Evolutionary conservation across 2,329 filamentous ascomycete species (phyloP).

Genomic region (Lachnellula hyalina): DNA sequence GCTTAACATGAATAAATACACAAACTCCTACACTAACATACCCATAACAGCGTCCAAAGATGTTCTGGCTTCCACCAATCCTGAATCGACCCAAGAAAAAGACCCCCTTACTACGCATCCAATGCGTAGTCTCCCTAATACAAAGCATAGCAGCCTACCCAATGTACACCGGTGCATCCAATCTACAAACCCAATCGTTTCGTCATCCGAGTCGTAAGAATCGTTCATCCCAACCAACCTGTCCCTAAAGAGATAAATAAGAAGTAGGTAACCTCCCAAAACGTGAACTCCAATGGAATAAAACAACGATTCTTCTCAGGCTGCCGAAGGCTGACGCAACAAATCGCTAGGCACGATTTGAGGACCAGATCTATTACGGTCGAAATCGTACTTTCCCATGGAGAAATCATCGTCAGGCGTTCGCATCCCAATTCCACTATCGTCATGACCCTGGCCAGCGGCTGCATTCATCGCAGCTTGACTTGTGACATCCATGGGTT

Average conservation of each 20-base stretch:
- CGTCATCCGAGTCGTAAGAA: slow-evolving; percentile 22
- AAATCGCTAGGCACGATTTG: slow-evolving; percentile 17
- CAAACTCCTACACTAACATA: not conserved
- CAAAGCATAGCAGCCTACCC: slow-evolving; percentile 6
- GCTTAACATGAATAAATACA: slow-evolving; percentile 2
- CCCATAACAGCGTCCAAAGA: not conserved
- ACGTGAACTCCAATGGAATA: slow-evolving; percentile 5
- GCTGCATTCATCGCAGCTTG: slow-evolving; percentile 43
- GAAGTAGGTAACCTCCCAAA: slow-evolving; percentile 1
- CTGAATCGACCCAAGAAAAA: not conserved
- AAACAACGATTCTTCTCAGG: slow-evolving; percentile 1
- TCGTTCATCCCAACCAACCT: slow-evolving; percentile 13
- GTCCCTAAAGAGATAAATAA: slow-evolving; percentile 16
- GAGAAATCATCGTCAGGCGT: slow-evolving; percentile 61
- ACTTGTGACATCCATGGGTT: slow-evolving; percentile 35
- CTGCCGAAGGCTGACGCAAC: slow-evolving; percentile 16
- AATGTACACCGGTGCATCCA: slow-evolving; percentile 19
- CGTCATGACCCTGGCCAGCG: slow-evolving; percentile 55
- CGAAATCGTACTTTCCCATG: slow-evolving; percentile 52
- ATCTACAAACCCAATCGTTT: slow-evolving; percentile 23
- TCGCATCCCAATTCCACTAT: slow-evolving; percentile 69
- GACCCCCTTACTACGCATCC: slow-evolving; percentile 2
- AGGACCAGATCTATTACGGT: slow-evolving; percentile 18
- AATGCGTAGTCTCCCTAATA: not conserved
- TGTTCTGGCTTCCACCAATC: not conserved